These are phyloP conservation scores for Penicillium subrubescens DNA, from an alignment of 495 filamentous ascomycete genomes.

Conservation along the genomic window DNA sequence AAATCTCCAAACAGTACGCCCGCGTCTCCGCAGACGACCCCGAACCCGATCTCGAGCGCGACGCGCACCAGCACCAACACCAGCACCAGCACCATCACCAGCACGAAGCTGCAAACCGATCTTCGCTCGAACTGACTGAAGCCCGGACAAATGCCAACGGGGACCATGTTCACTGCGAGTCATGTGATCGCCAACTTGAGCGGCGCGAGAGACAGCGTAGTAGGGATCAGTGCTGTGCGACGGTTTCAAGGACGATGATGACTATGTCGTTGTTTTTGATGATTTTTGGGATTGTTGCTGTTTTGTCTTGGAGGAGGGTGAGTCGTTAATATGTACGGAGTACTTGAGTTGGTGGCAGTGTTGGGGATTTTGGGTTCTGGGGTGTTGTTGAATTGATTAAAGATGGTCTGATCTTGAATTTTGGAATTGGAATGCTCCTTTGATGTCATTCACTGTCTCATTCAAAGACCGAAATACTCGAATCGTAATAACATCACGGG, in stretches of 20 bases:
- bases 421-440: not conserved
- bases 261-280: not conserved
- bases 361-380: not conserved
- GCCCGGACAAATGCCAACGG: not conserved
- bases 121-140: not conserved
- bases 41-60: not conserved
- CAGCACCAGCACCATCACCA: not conserved
- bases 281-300: slow-evolving; percentile 1
- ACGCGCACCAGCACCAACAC: not conserved
- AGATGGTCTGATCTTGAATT: too few relatives aligned
- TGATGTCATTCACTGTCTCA: too few relatives aligned
- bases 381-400: not conserved
- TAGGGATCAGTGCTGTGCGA: not conserved
- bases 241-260: not conserved
- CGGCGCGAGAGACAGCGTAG: not conserved
- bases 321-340: too few relatives aligned
- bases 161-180: not conserved
- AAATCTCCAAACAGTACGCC: not conserved
- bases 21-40: not conserved
- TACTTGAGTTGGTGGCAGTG: not conserved
- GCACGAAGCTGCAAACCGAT: not conserved
- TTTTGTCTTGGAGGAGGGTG: not conserved
- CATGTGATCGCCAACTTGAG: slow-evolving; percentile 1
- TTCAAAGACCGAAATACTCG: too few relatives aligned
- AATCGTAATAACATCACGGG: not conserved